Base-by-base conservation (phyloP, 2,329 filamentous ascomycete genomes). In the Claviceps cyperi region DNA sequence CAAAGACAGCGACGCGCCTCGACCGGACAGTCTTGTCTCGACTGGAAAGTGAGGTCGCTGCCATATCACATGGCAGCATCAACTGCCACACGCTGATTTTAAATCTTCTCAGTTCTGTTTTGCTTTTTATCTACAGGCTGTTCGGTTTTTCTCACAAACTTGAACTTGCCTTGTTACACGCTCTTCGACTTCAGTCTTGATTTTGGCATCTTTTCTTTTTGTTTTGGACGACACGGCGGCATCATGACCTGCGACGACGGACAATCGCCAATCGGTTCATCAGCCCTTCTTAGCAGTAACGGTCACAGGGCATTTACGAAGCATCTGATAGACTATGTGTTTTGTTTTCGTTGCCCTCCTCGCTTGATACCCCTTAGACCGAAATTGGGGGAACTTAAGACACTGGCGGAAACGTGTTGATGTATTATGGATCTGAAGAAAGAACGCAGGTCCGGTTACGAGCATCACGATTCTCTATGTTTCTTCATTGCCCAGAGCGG, bases 311-410 rank as follows among this genome's bases (percentile, higher is more conserved):
- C 62, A 66, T 66, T 66, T 59, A 68, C 63, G 66, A 67, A 64
- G 61, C 62, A 67, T 67, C 60, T 66, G 65, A 67, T 68, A 68
- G 66, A 67, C 63, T 66, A 63, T 68, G 67, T 67, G 59, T 63
- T 65, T 69, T 68, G 62, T 65, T 67, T 68, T 68, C 62, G 62
- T 63, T 59, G 65, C 62, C 62, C 60, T 66, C 60, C 62, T 67
- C 65, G 61, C 60, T 68, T 68, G 66, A 69, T 69, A 69, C 66
- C 66, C 52, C 65, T 67, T 68, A 69, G 65, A 68, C 64, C 64
- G 66, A 67, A 65, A 57, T 59, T 60, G 65, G 62, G 64, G 62
- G 66, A 63, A 60, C 60, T 58, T 60, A 61, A 60, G 65, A 66
- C 62, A 58, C 59, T 59, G 59, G 60, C 62, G 66, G 61, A 63